phyloP scores from a whole-genome alignment of 2,329 filamentous ascomycete genomes.

The Aspergillus pseudoterreus region DNA sequence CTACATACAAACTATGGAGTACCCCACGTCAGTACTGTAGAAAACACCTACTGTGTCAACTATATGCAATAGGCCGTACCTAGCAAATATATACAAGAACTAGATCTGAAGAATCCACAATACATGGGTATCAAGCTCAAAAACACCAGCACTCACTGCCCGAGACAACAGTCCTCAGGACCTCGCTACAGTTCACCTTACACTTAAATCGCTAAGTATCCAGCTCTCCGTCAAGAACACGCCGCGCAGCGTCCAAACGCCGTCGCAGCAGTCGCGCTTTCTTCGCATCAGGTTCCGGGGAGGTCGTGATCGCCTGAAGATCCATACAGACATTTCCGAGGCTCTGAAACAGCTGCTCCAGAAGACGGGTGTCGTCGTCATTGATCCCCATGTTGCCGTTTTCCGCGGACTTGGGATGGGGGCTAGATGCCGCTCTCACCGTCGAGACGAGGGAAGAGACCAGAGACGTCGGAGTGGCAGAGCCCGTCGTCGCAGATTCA shows the following conservation, averaged over 20 bases:
- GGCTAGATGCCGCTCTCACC: conserved; percentile 31
- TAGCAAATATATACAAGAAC: conserved; percentile 1
- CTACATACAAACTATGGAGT: too few relatives aligned
- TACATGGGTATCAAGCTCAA: conserved; percentile 12
- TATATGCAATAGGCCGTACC: not conserved
- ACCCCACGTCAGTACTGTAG: too few relatives aligned
- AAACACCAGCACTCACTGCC: conserved; percentile 1
- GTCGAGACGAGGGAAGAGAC: conserved; percentile 37
- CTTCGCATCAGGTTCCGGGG: conserved; percentile 52
- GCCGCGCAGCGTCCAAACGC: conserved; percentile 70
- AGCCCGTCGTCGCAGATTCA: conserved; percentile 22
- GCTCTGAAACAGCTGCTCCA: conserved; percentile 53
- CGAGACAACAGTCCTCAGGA: not conserved
- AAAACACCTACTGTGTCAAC: not conserved
- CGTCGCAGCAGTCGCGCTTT: conserved; percentile 62
- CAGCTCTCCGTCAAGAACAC: conserved; percentile 67
- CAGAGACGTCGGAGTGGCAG: conserved; percentile 30
- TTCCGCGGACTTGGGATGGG: conserved; percentile 18
- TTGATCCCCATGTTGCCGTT: conserved; percentile 35
- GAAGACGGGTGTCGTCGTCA: conserved; percentile 54
- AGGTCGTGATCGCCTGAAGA: conserved; percentile 47
- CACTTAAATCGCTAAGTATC: conserved; percentile 13
- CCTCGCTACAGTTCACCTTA: not conserved
- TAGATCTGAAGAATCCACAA: conserved; percentile 4
- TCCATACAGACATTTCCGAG: conserved; percentile 48